phyloP scores from a whole-genome alignment of 2,329 filamentous ascomycete species.

The Penicillium expansum region DNA sequence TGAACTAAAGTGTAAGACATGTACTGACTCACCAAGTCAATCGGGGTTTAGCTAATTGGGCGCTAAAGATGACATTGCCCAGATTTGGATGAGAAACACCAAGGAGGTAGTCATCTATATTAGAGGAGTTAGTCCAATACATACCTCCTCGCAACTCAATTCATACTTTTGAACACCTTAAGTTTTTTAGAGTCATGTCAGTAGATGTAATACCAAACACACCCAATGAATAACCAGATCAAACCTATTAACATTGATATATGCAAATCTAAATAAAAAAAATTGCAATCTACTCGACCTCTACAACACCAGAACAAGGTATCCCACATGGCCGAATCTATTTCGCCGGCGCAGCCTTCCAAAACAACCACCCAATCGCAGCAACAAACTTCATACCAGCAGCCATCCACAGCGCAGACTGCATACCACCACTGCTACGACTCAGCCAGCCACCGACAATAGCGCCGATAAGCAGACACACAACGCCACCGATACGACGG shows the following conservation, averaged over 20 bases:
- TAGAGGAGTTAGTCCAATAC: background rate
- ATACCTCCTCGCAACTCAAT: background rate
- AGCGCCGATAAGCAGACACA: constrained; percentile 40
- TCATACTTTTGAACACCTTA: background rate
- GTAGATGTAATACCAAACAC: background rate
- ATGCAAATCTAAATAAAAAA: background rate
- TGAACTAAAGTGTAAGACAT: background rate
- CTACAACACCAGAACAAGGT: background rate
- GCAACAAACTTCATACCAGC: constrained; percentile 42
- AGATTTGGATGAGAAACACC: background rate
- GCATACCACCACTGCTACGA: constrained; percentile 43
- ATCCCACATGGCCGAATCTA: constrained; percentile 5
- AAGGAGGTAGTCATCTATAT: background rate
- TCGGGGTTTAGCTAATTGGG: too few species aligned
- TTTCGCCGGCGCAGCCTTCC: constrained; percentile 30
- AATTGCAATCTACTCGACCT: background rate
- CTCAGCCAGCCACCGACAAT: constrained; percentile 46
- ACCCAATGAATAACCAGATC: background rate
- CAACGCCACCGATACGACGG: constrained; percentile 38
- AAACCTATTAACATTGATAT: background rate
- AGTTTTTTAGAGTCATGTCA: background rate
- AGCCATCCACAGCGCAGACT: constrained; percentile 44
- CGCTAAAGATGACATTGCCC: background rate
- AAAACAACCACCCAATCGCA: constrained; percentile 39
- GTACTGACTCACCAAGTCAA: background rate